Base-by-base conservation (phyloP, 179 eudicot genomes). In the Camellia oleifera region DNA sequence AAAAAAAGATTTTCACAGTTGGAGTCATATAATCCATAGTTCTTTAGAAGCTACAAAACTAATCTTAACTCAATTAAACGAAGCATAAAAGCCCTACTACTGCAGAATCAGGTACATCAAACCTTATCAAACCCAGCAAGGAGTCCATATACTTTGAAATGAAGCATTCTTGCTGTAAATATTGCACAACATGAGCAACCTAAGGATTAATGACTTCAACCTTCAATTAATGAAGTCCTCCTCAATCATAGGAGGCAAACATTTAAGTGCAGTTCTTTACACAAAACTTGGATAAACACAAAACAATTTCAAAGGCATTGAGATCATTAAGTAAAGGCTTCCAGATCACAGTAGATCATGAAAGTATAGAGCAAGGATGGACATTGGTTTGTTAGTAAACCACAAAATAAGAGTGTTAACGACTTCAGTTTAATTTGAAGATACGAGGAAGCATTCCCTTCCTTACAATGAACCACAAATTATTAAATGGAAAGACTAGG, bases 201-300 rank as follows among this genome's bases (percentile, higher is more conserved):
- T 45, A 62, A 11, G 32, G 58, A 76, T 60, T 58, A n/a, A 4
- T 12, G 9, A 44, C 54, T n/a, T 44, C 52, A 58, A 40, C 68
- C 56, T 75, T 48, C 40, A 60, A 75, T 50, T 64, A 44, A 42
- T 11, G 32, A 66, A 58, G 40, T 50, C 54, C 70, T 32, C 40
- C 40, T 76, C 18, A 20, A 45, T 45, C 79, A 77, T 26, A 76
- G 13, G 48, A 60, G 56, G 44, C 44, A 20, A 75, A 62, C 18
- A 11, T 50, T 63, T 15, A 14, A 26, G 15, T 5, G 15, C 50
- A 12, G 26, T 44, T 64, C 52, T 63, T 48, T 58, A 60, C 58
- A 45, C 9, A 72, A 48, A 13, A 20, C 32, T 23, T 50, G 60
- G 73, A 48, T 52, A 48, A 18, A 72, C 56, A 42, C 4, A 20